These are phyloP conservation scores for Deinandra increscens DNA, from an alignment of 129 eudicot species.

Conservation along the genomic window DNA sequence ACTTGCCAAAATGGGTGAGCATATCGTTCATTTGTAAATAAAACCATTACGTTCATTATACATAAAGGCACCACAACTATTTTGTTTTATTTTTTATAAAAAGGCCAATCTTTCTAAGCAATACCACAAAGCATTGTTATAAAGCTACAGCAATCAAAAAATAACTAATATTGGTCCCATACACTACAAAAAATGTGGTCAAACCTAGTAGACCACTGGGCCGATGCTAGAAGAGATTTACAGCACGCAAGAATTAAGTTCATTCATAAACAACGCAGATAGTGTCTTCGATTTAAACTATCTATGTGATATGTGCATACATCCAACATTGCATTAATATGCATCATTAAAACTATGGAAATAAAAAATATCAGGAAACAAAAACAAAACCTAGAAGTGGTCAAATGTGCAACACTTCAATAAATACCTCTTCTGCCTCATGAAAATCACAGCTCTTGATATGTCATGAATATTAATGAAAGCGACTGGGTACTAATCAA, in stretches of 20 bases:
- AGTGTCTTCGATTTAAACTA: not conserved
- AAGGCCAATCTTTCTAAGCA: not conserved
- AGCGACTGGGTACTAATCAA: constrained; percentile 1
- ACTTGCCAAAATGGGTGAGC: not conserved
- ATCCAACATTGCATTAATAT: constrained; percentile 12
- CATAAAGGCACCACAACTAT: not conserved
- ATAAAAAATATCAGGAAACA: not conserved
- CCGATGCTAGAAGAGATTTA: not conserved
- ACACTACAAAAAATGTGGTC: constrained; percentile 1
- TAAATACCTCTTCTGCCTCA: not conserved
- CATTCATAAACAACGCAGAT: constrained; percentile 2
- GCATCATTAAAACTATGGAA: not conserved
- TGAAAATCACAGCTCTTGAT: constrained; percentile 1
- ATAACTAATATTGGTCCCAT: not conserved
- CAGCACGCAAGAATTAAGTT: not conserved
- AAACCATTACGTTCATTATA: not conserved
- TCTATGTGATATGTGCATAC: not conserved
- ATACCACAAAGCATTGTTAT: not conserved
- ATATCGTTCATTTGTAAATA: not conserved
- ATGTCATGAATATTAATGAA: not conserved
- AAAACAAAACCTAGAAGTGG: not conserved
- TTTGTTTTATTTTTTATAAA: not conserved
- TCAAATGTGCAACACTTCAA: constrained; percentile 3
- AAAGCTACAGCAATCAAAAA: not conserved
- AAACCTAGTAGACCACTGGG: constrained; percentile 2